These are phyloP conservation scores for Termitomyces sp. DNA, from an alignment of 768 basidiomycete species.

Conservation along the genomic window DNA sequence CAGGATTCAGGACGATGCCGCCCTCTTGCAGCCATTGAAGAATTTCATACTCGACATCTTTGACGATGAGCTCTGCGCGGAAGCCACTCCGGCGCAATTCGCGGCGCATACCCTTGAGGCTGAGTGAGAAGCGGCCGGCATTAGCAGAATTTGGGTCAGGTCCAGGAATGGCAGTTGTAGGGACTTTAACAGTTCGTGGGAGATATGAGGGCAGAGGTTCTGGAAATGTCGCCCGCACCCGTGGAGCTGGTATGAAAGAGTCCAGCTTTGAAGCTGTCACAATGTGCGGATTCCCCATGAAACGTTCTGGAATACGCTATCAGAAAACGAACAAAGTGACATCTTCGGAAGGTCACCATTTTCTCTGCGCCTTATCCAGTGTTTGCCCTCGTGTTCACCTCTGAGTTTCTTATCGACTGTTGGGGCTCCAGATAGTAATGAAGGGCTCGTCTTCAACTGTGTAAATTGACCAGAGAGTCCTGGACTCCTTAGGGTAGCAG, in stretches of 20 bases:
- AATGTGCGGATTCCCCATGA: slow-evolving; percentile 70
- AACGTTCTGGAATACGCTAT: slow-evolving; percentile 44
- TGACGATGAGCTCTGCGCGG: slow-evolving; percentile 56
- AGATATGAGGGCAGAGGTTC: slow-evolving; percentile 70
- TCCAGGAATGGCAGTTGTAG: slow-evolving; percentile 34
- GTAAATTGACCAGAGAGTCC: slow-evolving; percentile 49
- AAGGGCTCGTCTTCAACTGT: slow-evolving; percentile 33
- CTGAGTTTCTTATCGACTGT: slow-evolving; percentile 33
- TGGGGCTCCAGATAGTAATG: slow-evolving; percentile 11
- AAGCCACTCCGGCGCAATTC: slow-evolving; percentile 59
- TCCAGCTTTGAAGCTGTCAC: slow-evolving; percentile 57
- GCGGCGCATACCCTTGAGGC: slow-evolving; percentile 69
- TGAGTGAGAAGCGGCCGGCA: slow-evolving; percentile 73
- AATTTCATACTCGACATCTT: slow-evolving; percentile 63
- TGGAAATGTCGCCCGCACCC: slow-evolving; percentile 59
- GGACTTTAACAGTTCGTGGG: slow-evolving; percentile 51
- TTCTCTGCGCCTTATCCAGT: slow-evolving; percentile 71
- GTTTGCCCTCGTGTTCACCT: slow-evolving; percentile 69
- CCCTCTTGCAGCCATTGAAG: slow-evolving; percentile 56
- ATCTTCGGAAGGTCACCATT: slow-evolving; percentile 48
- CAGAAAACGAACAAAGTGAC: neutral
- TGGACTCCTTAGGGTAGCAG: slow-evolving; percentile 60
- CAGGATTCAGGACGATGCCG: slow-evolving; percentile 52
- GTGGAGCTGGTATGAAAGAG: slow-evolving; percentile 39
- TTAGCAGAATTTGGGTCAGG: slow-evolving; percentile 52